Evolutionary conservation across 176 grass and related monocot species (phyloP).

Genomic region (Lolium perenne): DNA sequence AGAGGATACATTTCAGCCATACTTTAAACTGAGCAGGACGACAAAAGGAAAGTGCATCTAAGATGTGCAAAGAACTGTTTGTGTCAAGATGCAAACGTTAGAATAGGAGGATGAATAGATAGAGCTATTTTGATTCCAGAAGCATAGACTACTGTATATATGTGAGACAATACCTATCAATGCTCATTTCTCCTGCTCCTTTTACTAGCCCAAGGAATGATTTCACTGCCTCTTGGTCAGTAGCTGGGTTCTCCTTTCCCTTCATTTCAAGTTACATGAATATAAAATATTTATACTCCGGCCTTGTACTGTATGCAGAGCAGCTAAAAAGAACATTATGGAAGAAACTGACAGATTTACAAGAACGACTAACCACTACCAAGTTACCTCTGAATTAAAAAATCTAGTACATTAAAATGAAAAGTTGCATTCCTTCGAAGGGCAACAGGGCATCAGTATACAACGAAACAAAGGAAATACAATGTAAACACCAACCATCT

Average conservation of each 20-base stretch:
- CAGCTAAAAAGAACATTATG: slow-evolving; percentile 2
- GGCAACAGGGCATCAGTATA: neutral
- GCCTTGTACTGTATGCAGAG: neutral
- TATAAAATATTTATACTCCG: neutral
- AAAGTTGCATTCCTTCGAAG: neutral
- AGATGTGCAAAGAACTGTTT: neutral
- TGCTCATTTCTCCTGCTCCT: slow-evolving; percentile 72
- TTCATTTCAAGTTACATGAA: slow-evolving; percentile 53
- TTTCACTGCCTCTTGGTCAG: slow-evolving; percentile 66
- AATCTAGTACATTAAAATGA: neutral
- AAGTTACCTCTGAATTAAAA: neutral
- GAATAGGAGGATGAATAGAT: neutral
- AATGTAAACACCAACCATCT: neutral
- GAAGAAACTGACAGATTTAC: neutral
- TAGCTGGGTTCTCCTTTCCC: slow-evolving; percentile 96
- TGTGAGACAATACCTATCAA: slow-evolving; percentile 66
- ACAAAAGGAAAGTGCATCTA: neutral
- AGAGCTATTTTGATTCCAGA: neutral
- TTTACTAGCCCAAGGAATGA: slow-evolving; percentile 73
- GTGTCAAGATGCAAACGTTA: neutral
- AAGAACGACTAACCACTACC: neutral
- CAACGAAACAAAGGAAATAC: neutral
- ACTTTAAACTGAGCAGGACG: slow-evolving; percentile 8
- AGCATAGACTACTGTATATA: neutral
- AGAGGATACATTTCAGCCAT: slow-evolving; percentile 2